These are phyloP conservation scores for Dillenia turbinata DNA, from an alignment of 164 flowering plant genomes.

Conservation along the genomic window DNA sequence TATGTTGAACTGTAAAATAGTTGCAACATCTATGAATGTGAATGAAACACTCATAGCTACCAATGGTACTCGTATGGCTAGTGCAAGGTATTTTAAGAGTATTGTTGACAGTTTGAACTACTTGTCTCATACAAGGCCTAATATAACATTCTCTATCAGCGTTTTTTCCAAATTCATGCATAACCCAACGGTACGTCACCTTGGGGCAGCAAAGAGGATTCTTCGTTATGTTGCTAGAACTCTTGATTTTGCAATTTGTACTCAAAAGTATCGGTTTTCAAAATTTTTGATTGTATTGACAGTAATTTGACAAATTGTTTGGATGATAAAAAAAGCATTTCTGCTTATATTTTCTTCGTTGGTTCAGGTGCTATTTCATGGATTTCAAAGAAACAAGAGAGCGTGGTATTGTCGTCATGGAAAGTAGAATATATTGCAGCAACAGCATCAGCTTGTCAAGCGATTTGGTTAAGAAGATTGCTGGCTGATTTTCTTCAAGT, in stretches of 20 bases:
- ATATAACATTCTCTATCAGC: slow-evolving; percentile 4
- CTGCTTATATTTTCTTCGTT: slow-evolving; percentile 1
- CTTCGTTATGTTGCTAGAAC: slow-evolving; percentile 5
- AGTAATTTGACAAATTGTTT: too few relatives aligned
- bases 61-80: too few relatives aligned
- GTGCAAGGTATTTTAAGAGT: neutral
- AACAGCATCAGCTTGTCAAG: slow-evolving; percentile 8
- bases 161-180: slow-evolving; percentile 10
- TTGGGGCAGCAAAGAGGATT: slow-evolving; percentile 8
- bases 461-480: slow-evolving; percentile 12
- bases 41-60: too few relatives aligned
- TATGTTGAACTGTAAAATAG: too few relatives aligned
- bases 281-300: too few relatives aligned
- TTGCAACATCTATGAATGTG: too few relatives aligned
- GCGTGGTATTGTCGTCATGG: slow-evolving; percentile 2
- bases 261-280: too few relatives aligned
- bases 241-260: slow-evolving; percentile 1
- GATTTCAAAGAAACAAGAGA: slow-evolving; percentile 20
- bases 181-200: slow-evolving; percentile 8
- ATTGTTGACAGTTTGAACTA: slow-evolving; percentile 8
- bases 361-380: slow-evolving; percentile 12
- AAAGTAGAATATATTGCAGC: slow-evolving; percentile 18
- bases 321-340: slow-evolving; percentile 16
- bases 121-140: slow-evolving; percentile 1
- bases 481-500: slow-evolving; percentile 6